A percentile compares a stretch with the other conserved stretches of the same genome.
Conservation (phyloP, 805 yeast genomes). For the Sugiyamaella floridensis region DNA sequence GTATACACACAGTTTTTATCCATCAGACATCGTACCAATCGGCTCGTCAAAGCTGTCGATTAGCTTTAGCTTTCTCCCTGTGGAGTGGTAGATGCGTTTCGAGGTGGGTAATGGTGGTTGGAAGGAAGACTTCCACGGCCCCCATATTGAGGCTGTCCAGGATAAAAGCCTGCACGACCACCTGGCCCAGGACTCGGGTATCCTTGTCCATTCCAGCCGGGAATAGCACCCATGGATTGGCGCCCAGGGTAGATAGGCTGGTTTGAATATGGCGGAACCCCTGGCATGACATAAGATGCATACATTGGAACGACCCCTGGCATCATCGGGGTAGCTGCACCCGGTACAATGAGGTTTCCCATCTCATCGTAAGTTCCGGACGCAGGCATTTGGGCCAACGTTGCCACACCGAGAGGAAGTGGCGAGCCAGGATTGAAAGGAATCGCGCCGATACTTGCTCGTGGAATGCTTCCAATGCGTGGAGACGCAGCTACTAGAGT, state of each 20-base stretch:
- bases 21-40: no score
- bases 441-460: background rate
- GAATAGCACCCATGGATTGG: background rate
- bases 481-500: constrained; percentile 1
- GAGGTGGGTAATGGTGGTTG: background rate
- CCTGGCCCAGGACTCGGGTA: background rate
- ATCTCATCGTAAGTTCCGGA: constrained; percentile 13
- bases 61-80: background rate
- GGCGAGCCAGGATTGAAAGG: constrained; percentile 11
- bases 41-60: no score
- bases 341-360: constrained; percentile 15
- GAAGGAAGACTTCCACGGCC: background rate
- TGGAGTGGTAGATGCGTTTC: background rate
- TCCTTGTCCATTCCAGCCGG: background rate
- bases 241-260: background rate
- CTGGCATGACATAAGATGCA: no score
- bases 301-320: constrained; percentile 15
- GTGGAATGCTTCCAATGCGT: background rate
- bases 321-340: constrained; percentile 14
- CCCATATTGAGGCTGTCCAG: background rate
- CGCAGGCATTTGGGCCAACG: constrained; percentile 13
- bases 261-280: constrained; percentile 12
- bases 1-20: no score
- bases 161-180: background rate
- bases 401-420: constrained; percentile 7